Conservation (phyloP, 768 basidiomycete genomes). For the Rhizopogon roseolus region DNA sequence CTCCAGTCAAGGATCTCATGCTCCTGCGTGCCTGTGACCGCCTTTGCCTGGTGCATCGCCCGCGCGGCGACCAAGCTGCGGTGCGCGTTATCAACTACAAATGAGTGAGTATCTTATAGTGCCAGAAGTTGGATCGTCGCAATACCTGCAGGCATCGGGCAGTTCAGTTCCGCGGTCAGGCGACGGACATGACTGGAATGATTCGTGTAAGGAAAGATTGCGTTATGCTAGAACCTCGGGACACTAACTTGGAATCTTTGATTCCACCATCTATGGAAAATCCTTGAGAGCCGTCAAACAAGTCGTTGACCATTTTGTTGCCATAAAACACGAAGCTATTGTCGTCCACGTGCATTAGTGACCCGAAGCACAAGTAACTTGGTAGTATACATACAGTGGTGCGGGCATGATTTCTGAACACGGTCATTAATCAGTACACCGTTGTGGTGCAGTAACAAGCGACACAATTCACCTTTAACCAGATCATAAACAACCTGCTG, state of each 20-base stretch:
- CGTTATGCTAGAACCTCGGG: neutral
- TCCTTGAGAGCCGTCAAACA: constrained; percentile 69
- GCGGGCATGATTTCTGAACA: constrained; percentile 62
- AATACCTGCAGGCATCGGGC: constrained; percentile 55
- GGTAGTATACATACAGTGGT: constrained; percentile 37
- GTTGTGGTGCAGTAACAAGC: neutral
- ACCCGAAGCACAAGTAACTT: neutral
- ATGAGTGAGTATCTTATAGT: neutral
- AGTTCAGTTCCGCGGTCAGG: constrained; percentile 58
- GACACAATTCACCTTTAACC: constrained; percentile 45
- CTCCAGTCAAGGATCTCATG: constrained; percentile 79
- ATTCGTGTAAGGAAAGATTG: constrained; percentile 2
- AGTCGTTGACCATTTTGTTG: constrained; percentile 65
- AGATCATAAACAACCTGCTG: constrained; percentile 50
- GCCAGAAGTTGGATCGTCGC: neutral
- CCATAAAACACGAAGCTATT: constrained; percentile 51
- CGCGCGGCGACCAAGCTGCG: constrained; percentile 77
- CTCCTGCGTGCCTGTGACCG: constrained; percentile 39
- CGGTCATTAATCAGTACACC: constrained; percentile 11
- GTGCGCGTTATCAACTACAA: constrained; percentile 57
- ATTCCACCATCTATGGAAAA: constrained; percentile 86
- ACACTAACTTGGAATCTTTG: constrained; percentile 66
- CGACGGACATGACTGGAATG: constrained; percentile 57
- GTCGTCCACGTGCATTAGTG: neutral
- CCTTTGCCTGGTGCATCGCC: constrained; percentile 54